These are phyloP conservation scores for Psilocybe sp. DNA, from an alignment of 768 basidiomycete genomes.

Conservation along the genomic window DNA sequence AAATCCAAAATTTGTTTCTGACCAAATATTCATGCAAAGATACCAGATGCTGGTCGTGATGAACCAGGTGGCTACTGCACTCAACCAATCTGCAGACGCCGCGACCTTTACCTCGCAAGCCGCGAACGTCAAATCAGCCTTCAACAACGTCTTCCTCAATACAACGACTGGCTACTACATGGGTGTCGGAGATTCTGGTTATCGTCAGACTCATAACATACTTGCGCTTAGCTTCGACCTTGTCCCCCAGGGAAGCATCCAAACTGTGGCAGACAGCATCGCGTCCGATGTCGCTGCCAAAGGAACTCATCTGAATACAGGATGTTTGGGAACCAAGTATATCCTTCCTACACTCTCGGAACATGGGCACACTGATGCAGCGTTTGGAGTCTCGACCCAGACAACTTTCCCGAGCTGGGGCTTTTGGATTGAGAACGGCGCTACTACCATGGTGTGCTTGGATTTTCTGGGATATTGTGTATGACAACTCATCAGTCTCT, in stretches of 20 bases:
- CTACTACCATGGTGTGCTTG: conserved; percentile 23
- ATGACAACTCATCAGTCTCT: background rate
- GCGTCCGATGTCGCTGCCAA: conserved; percentile 17
- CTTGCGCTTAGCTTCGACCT: conserved; percentile 24
- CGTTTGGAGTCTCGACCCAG: conserved; percentile 22
- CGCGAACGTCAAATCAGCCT: conserved; percentile 21
- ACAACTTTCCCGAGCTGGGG: conserved; percentile 29
- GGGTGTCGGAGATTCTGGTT: conserved; percentile 25
- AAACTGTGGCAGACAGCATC: conserved; percentile 24
- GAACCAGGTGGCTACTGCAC: conserved; percentile 19
- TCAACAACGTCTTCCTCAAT: conserved; percentile 25
- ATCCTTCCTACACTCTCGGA: conserved; percentile 22
- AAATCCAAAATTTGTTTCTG: no score
- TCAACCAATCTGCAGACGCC: conserved; percentile 20
- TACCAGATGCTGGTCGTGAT: conserved; percentile 26
- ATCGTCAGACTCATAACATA: conserved; percentile 27
- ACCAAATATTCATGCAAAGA: conserved; percentile 1
- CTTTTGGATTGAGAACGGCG: conserved; percentile 27
- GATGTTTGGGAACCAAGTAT: conserved; percentile 23
- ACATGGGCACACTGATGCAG: conserved; percentile 20
- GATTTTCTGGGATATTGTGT: background rate
- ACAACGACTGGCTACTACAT: conserved; percentile 16
- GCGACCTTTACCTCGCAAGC: conserved; percentile 22
- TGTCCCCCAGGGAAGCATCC: conserved; percentile 18
- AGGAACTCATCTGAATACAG: conserved; percentile 24